Percentiles rank a stretch among this genome's conserved stretches.
Evolutionary conservation across 352 stramenopile genomes (phyloP).

Genomic region (Saprolegnia parasitica): DNA sequence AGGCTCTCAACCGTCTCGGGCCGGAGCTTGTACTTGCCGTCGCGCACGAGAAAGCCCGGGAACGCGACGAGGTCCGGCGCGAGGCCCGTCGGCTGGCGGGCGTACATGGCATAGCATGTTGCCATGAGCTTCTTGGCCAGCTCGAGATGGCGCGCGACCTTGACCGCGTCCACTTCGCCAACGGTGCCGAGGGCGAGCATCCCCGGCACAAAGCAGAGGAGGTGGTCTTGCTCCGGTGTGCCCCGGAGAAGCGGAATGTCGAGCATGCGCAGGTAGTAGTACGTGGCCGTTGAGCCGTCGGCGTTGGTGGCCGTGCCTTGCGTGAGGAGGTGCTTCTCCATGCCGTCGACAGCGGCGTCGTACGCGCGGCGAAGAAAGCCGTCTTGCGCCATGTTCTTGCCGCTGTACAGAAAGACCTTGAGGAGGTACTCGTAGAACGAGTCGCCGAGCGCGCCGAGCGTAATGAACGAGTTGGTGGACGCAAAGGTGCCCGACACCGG

Average conservation of each 20-base stretch:
- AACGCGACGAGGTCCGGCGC: conserved; percentile 92
- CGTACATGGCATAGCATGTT: conserved; percentile 95
- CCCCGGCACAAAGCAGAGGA: conserved; percentile 94
- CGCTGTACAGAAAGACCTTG: conserved; percentile 97
- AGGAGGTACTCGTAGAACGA: conserved; percentile 99
- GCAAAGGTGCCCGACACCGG: conserved; percentile 36
- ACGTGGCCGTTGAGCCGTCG: not conserved
- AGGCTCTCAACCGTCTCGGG: conserved; percentile 95
- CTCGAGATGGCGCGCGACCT: conserved; percentile 80
- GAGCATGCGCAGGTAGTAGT: conserved; percentile 45
- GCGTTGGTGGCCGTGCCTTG: conserved; percentile 37
- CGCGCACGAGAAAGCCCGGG: conserved; percentile 47
- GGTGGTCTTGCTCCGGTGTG: conserved; percentile 92
- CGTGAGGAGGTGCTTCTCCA: conserved; percentile 88
- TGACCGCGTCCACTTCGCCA: conserved; percentile 42
- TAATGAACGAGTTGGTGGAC: conserved; percentile 47
- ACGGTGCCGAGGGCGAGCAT: conserved; percentile 91
- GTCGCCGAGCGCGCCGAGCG: conserved; percentile 93
- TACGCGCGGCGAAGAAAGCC: conserved; percentile 84
- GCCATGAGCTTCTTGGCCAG: conserved; percentile 87
- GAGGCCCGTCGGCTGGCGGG: conserved; percentile 86
- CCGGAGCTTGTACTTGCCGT: conserved; percentile 87
- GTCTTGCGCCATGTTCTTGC: conserved; percentile 54
- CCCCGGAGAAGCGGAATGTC: conserved; percentile 40
- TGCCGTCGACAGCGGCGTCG: conserved; percentile 90